A percentile compares a stretch with the other conserved stretches of the same genome.
Conservation (phyloP, 192 early-diverging fungal genomes). For the Backusella psychrophila region DNA sequence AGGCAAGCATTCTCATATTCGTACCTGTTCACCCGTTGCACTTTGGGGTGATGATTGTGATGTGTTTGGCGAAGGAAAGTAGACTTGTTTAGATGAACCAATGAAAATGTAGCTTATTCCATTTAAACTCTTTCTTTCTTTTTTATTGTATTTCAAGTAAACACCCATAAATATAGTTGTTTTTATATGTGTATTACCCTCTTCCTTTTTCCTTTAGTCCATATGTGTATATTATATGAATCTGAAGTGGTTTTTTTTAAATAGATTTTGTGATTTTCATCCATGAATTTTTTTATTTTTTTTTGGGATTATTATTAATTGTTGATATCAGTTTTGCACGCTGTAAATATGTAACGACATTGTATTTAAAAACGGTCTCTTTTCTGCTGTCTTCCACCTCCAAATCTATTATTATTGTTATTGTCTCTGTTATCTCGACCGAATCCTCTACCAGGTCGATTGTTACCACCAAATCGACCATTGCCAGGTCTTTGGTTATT, state of each 20-base stretch:
- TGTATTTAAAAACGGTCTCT: neutral
- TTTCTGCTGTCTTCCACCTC: constrained; percentile 7
- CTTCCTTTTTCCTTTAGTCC: too few relatives aligned
- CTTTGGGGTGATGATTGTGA: neutral
- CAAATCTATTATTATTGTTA: constrained; percentile 3
- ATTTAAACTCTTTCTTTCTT: too few relatives aligned
- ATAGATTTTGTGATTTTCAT: neutral
- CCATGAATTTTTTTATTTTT: neutral
- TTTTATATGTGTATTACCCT: neutral
- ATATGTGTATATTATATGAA: too few relatives aligned
- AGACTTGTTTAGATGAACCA: neutral
- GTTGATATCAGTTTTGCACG: neutral
- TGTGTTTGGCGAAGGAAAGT: neutral
- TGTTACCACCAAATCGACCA: neutral
- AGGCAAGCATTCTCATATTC: constrained; percentile 10
- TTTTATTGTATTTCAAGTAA: too few relatives aligned
- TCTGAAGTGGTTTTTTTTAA: too few relatives aligned
- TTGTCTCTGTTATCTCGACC: neutral
- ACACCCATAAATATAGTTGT: too few relatives aligned
- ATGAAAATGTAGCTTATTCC: neutral
- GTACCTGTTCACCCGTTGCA: constrained; percentile 6
- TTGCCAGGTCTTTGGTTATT: neutral
- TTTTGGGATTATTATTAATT: neutral
- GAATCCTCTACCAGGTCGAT: neutral
- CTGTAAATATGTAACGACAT: neutral